These are phyloP conservation scores for Chlorella sp. DNA, from an alignment of 139 green algal genomes.

Conservation along the genomic window DNA sequence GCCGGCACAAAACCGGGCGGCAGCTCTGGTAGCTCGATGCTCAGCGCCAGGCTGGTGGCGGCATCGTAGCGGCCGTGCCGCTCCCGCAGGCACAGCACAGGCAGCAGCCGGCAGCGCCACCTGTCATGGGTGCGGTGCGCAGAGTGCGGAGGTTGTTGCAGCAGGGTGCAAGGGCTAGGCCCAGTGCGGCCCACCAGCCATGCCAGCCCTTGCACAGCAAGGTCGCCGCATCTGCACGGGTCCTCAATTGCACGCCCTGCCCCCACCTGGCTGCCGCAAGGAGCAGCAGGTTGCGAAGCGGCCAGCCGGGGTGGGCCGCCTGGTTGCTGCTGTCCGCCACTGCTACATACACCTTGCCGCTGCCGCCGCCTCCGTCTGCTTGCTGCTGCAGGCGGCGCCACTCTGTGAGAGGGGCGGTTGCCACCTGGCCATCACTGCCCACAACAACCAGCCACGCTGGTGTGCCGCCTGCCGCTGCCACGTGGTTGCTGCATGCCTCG, in stretches of 20 bases:
- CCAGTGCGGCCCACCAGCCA: not conserved
- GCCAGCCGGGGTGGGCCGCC: constrained; percentile 75
- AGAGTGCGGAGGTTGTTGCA: not conserved
- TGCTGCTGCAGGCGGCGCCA: constrained; percentile 5
- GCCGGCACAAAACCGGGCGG: constrained; percentile 13
- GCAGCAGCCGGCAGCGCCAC: constrained; percentile 47
- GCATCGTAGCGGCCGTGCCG: constrained; percentile 39
- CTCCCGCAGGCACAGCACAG: constrained; percentile 79
- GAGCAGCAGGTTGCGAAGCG: constrained; percentile 88
- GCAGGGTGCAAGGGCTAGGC: not conserved
- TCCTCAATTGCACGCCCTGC: not conserved
- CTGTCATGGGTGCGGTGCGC: not conserved
- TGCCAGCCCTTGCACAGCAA: not conserved
- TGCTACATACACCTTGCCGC: constrained; percentile 54
- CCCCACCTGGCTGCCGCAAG: constrained; percentile 57
- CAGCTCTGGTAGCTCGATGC: constrained; percentile 60
- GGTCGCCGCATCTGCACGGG: not conserved
- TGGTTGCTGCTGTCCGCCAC: constrained; percentile 74
- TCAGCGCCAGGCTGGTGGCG: constrained; percentile 45
- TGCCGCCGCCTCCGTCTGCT: not conserved
- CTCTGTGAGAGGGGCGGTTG: not conserved
- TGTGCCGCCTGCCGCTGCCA: not conserved
- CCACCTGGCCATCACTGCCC: not conserved
- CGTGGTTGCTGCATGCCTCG: not conserved
- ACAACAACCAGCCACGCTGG: not conserved